phyloP scores from a whole-genome alignment of 1,284 basidiomycete species.

The Boletellus deceptivus region DNA sequence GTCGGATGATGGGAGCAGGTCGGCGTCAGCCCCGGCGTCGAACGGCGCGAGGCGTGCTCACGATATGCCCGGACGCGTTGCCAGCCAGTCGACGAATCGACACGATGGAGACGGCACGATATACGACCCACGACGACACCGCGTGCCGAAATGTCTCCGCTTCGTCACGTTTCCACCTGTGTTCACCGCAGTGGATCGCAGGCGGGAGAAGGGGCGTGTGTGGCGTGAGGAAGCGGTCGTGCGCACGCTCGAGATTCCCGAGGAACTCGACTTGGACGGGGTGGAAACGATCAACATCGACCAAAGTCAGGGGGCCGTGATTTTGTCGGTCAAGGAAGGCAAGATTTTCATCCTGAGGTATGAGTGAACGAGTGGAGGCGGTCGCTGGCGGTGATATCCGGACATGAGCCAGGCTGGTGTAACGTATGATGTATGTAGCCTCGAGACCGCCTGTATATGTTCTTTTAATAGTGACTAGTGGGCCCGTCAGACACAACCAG shows the following conservation, averaged over 20 bases:
- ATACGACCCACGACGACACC: conserved; percentile 27
- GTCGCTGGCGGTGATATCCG: not conserved
- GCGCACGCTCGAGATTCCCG: conserved; percentile 59
- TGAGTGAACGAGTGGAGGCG: conserved; percentile 39
- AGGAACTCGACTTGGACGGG: conserved; percentile 57
- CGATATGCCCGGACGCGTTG: not conserved
- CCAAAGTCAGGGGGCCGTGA: conserved; percentile 71
- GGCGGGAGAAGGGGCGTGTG: conserved; percentile 17
- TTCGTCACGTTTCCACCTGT: conserved; percentile 71
- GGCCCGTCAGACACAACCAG: not conserved
- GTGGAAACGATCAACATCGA: conserved; percentile 78
- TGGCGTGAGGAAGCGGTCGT: conserved; percentile 45
- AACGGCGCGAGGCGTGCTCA: conserved; percentile 1
- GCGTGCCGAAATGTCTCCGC: conserved; percentile 51
- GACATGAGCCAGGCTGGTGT: not conserved
- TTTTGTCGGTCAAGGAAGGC: conserved; percentile 63
- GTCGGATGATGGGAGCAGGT: conserved; percentile 11
- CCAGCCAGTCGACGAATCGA: conserved; percentile 14
- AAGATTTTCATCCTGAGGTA: conserved; percentile 72
- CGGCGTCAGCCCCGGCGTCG: not conserved
- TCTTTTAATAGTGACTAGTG: conserved; percentile 1
- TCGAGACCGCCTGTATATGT: conserved; percentile 1
- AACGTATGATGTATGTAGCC: conserved; percentile 7
- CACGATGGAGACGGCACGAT: conserved; percentile 24
- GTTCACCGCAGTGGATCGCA: conserved; percentile 32